Evolutionary conservation across 768 basidiomycete genomes (phyloP).

Genomic region (Pleurotus ostreatus): DNA sequence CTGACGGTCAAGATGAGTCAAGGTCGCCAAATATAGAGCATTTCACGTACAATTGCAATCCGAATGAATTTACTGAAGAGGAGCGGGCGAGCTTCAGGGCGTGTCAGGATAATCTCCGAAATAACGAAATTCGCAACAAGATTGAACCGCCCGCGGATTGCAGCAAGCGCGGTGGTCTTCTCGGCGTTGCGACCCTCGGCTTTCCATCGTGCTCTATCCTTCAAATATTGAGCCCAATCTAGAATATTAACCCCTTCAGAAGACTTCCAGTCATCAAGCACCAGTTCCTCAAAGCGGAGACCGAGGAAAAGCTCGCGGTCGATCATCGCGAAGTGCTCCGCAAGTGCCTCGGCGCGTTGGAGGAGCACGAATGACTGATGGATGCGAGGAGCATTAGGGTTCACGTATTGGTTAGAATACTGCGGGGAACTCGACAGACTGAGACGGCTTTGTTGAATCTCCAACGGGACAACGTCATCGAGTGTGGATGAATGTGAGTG

Average conservation of each 20-base stretch:
- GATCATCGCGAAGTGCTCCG: conserved; percentile 81
- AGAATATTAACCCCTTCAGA: conserved; percentile 63
- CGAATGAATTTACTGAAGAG: conserved; percentile 80
- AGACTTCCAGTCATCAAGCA: conserved; percentile 65
- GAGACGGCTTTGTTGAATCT: conserved; percentile 62
- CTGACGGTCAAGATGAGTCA: conserved; percentile 31
- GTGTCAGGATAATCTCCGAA: conserved; percentile 78
- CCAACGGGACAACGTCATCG: conserved; percentile 63
- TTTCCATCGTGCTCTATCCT: conserved; percentile 69
- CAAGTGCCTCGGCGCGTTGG: conserved; percentile 57
- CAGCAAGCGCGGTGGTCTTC: conserved; percentile 69
- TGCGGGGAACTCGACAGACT: conserved; percentile 23
- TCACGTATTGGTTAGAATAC: conserved; percentile 26
- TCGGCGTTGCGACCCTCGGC: conserved; percentile 51
- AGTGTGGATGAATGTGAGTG: conserved; percentile 44
- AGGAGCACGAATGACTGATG: conserved; percentile 74
- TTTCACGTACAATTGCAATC: conserved; percentile 69
- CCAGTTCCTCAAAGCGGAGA: conserved; percentile 86
- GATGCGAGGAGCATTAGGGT: conserved; percentile 32
- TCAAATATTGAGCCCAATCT: conserved; percentile 82
- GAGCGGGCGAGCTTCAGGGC: conserved; percentile 55
- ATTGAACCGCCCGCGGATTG: conserved; percentile 80
- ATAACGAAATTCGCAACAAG: conserved; percentile 76
- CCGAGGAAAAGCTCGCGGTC: conserved; percentile 84
- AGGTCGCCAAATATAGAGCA: neutral